A percentile compares a stretch with the other conserved stretches of the same genome.
These are phyloP conservation scores for Rhodotorula sp. DNA, from an alignment of 1,284 basidiomycete species.

Conservation along the genomic window DNA sequence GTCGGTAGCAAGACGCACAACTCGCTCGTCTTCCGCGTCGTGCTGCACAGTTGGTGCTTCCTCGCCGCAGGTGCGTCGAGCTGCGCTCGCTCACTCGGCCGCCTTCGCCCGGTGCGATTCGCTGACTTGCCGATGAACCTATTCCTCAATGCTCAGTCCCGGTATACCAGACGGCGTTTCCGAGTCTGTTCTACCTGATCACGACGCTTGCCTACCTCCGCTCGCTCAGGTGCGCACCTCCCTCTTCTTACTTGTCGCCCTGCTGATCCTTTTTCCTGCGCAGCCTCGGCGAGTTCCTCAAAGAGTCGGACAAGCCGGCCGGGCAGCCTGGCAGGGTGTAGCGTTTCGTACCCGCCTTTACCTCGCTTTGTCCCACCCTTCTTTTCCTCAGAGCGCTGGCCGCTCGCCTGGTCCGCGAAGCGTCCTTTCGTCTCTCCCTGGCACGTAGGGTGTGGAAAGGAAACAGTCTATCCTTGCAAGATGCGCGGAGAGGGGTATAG, in stretches of 20 bases:
- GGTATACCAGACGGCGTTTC: constrained; percentile 39
- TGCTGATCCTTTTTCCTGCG: too few relatives aligned
- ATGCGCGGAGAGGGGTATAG: not conserved
- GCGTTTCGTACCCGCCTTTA: not conserved
- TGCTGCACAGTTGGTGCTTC: constrained; percentile 26
- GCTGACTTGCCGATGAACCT: too few relatives aligned
- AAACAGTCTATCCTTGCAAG: not conserved
- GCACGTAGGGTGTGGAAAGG: too few relatives aligned
- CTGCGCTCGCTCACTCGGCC: too few relatives aligned
- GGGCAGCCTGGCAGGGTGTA: too few relatives aligned
- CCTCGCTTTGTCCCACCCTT: not conserved
- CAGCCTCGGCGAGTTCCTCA: not conserved
- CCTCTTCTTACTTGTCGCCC: too few relatives aligned
- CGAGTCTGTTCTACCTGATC: constrained; percentile 31
- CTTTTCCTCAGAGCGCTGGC: not conserved
- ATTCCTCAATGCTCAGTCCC: not conserved
- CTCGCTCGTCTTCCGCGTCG: constrained; percentile 13
- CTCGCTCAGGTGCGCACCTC: not conserved
- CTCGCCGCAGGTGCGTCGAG: constrained; percentile 32
- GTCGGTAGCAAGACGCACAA: constrained; percentile 12
- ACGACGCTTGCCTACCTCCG: constrained; percentile 9
- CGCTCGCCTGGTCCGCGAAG: not conserved
- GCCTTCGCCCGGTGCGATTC: not conserved
- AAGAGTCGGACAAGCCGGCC: too few relatives aligned
- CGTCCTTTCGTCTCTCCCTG: not conserved